Evolutionary conservation across 2,329 filamentous ascomycete genomes (phyloP).

Genomic region (Thelonectria rubi): DNA sequence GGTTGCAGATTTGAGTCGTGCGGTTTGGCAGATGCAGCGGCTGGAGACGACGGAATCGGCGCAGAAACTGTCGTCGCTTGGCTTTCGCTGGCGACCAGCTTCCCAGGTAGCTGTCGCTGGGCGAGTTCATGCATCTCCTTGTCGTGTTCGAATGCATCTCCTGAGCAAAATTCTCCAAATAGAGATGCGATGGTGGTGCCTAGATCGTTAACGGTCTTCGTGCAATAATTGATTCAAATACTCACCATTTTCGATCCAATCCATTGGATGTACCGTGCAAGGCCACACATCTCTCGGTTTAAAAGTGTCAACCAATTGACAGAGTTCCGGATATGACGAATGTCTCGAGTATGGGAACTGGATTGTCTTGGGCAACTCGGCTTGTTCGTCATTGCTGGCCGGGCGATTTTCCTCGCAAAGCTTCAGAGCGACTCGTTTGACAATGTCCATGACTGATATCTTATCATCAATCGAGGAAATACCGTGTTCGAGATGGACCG

Average conservation of each 20-base stretch:
- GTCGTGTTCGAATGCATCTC: constrained; percentile 71
- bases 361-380: constrained; percentile 54
- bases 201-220: constrained; percentile 28
- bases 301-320: constrained; percentile 73
- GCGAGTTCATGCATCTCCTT: constrained; percentile 57
- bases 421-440: constrained; percentile 27
- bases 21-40: background rate
- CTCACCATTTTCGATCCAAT: constrained; percentile 67
- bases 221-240: background rate
- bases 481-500: constrained; percentile 40
- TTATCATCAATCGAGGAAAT: constrained; percentile 29
- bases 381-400: background rate
- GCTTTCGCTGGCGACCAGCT: constrained; percentile 11
- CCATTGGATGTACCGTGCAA: constrained; percentile 73
- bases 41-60: background rate
- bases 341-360: constrained; percentile 88
- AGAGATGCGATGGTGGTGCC: constrained; percentile 71
- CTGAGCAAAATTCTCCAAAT: constrained; percentile 76
- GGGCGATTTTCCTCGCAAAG: constrained; percentile 9
- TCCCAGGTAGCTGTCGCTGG: background rate
- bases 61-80: constrained; percentile 29
- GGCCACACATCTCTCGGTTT: constrained; percentile 81
- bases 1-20: background rate
- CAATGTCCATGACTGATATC: constrained; percentile 25
- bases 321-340: constrained; percentile 84